These are phyloP conservation scores for Trichoderma gracile DNA, from an alignment of 2,329 filamentous ascomycete genomes.

Conservation along the genomic window DNA sequence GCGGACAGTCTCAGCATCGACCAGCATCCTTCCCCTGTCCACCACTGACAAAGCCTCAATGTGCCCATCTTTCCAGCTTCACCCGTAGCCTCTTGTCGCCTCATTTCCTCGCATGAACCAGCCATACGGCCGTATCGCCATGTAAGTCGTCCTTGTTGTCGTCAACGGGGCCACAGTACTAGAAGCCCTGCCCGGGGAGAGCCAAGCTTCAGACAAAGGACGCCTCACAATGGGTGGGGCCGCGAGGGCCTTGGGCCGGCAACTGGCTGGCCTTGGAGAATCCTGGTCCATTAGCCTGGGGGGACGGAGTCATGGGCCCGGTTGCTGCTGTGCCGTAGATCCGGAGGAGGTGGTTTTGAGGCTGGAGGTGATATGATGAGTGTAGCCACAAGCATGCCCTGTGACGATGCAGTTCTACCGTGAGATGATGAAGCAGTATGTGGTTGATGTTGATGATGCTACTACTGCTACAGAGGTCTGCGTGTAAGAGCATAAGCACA, in stretches of 20 bases:
- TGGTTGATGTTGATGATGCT: no score
- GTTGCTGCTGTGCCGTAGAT: neutral
- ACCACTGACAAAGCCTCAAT: neutral
- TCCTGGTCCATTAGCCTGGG: neutral
- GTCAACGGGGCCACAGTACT: neutral
- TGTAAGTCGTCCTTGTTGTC: neutral
- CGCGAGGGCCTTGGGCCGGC: neutral
- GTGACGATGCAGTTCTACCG: no score
- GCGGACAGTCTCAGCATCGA: conserved; percentile 15
- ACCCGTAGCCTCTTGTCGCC: neutral
- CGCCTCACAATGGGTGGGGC: conserved; percentile 25
- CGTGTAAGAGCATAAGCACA: no score
- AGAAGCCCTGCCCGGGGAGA: neutral
- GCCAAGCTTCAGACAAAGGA: conserved; percentile 25
- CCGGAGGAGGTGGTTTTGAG: conserved; percentile 2
- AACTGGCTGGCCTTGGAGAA: conserved; percentile 14
- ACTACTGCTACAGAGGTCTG: no score
- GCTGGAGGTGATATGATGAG: no score
- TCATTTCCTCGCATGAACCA: conserved; percentile 6
- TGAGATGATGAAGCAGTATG: no score
- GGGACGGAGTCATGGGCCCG: neutral
- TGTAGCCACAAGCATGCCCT: no score
- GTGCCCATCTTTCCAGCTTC: neutral
- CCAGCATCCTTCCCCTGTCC: neutral
- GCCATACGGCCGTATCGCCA: neutral